Evolutionary conservation across 2,329 filamentous ascomycete genomes (phyloP), one percentile per base, ranked within the genome.

Genomic region (Fusarium caatingaense): DNA sequence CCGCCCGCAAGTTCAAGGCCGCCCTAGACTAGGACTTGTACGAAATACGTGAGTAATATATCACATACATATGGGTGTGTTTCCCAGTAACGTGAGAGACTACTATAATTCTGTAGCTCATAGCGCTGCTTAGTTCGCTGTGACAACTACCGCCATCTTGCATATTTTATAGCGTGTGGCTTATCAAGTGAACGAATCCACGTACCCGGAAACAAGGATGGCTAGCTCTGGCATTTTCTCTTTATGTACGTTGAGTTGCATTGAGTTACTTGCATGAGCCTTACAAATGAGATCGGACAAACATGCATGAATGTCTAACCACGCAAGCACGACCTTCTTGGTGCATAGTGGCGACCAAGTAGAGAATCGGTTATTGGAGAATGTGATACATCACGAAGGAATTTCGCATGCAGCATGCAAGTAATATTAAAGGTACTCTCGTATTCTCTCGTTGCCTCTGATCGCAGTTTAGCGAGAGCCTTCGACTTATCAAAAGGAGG

Each of bases 351-450:
- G 32, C 20, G 20, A 21, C 28, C 40, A 27, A 47, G 42, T 18
- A 27, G 23, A 21, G 41, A 27, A 8, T 15, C 21, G 34, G 30
- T 32, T 54, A 12, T 16, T 50, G 20, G 37, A 56, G 51, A 64
- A 64, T 60, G 21, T 64, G 50, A 64, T 25, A 12, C 51, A 40
- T 68, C 58, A 20, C 48, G 50, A 51, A 64, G 64, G 67, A 60
- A 57, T 51, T 21, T 23, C 20, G 20, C 34, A 16, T 51, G 32
- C 48, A 40, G 12, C 32, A 27, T 40, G 48, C n/a, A 49, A 15
- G 27, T 18, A 25, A 13, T n/a, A 13, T 41, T n/a, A n/a, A 13
- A 37, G 18, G 18, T 37, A 37, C 18, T n/a, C 34, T 37, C 34
- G 18, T 18, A 37, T 25, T 25, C 42, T 18, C 42, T 15, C 8